Conservation (phyloP, 768 basidiomycete genomes). For the Hortiboletus campestris region DNA sequence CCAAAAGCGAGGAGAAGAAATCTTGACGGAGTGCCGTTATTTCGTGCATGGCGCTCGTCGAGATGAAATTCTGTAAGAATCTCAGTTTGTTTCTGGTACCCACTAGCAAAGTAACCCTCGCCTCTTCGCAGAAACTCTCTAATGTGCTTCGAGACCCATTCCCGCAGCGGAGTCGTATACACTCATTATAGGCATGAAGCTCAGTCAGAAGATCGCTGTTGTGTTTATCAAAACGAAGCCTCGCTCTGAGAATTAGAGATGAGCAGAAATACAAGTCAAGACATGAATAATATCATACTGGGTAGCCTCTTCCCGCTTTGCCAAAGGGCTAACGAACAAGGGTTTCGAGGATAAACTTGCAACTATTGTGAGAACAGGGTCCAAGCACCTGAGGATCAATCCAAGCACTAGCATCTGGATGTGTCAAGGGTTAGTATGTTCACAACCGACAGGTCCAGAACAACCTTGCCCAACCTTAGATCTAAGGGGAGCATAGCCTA, state of each 20-base stretch:
- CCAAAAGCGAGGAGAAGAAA: conserved; percentile 65
- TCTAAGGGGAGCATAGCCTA: conserved; percentile 88
- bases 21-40: conserved; percentile 76
- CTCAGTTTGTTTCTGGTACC: not conserved
- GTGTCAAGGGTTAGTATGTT: not conserved
- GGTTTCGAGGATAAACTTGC: conserved; percentile 87
- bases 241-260: conserved; percentile 50
- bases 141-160: conserved; percentile 47
- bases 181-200: conserved; percentile 70
- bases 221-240: conserved; percentile 61
- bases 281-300: conserved; percentile 43
- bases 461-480: conserved; percentile 79
- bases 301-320: conserved; percentile 78
- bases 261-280: not conserved
- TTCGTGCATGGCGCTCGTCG: conserved; percentile 67
- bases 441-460: not conserved
- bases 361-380: conserved; percentile 77
- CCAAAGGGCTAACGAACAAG: conserved; percentile 77
- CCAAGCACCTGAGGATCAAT: conserved; percentile 78
- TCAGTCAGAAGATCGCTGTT: conserved; percentile 88
- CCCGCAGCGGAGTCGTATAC: conserved; percentile 47
- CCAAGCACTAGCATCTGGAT: conserved; percentile 85
- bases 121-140: conserved; percentile 71
- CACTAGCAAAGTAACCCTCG: conserved; percentile 11
- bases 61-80: conserved; percentile 74